Evolutionary conservation across 331 rosid species (phyloP), one percentile per base, ranked within the genome.

Genomic region (Rosa hybrid): DNA sequence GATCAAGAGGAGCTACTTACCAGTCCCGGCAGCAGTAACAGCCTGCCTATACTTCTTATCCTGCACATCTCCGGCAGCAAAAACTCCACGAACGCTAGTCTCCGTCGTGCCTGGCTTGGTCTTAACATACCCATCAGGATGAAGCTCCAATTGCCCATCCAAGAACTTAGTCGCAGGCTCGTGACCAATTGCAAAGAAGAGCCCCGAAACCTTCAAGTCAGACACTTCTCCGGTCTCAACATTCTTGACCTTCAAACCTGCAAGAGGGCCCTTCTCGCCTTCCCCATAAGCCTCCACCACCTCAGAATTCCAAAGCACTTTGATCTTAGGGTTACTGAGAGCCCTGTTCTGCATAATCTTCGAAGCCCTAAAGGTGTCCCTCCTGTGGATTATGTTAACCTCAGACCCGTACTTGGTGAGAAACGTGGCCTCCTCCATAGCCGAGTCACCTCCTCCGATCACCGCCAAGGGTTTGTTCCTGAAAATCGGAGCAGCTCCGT

Each of bases 1-100:
- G 38, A 70, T 45, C 51, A 41, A 80, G 49, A 59, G 17, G 4
- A 53, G 75, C 77, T 20, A 81, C 77, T 79, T 75, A 94, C 97
- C 97, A 71, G 92, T 54, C 65, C 94, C 96, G 42, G 97, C 92
- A 48, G 98, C 97, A 17, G 98, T 94, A 82, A 92, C 77, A 86
- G 94, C 96, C 84, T 94, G 97, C 84, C 98, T 89, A 71, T 92
- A 94, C 85, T 94, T 94, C 90, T 94, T 94, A 72, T 94, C 98
- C 84, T 92, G 97, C 69, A 94, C 97, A 78, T 92, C 98, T 4
- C 97, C 94, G 5, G 97, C 94, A 4, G 98, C 98, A 53, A 94
- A 94, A 44, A 94, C 94, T 38, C 98, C 98, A 34, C 45, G 84
- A 10, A 91, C 87, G 72, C 92, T 92, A 7, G 98, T 90, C 67